These are phyloP conservation scores for Arachis monticola DNA, from an alignment of 331 rosid genomes.

Conservation along the genomic window DNA sequence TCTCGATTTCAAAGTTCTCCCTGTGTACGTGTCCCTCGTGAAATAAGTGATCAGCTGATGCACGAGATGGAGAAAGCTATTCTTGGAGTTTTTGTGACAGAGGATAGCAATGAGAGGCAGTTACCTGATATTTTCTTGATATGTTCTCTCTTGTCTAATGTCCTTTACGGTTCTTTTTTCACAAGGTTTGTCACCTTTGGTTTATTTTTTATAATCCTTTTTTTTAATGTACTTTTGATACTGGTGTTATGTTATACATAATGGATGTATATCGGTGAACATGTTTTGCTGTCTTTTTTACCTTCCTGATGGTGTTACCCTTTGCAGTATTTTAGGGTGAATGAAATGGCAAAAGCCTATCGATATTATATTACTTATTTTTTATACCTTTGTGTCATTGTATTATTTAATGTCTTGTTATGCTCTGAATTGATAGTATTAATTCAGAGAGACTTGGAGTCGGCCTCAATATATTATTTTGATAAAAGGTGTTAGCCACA, in stretches of 20 bases:
- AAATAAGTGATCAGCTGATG: constrained; percentile 69
- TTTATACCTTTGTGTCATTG: not conserved
- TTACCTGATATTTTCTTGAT: constrained; percentile 62
- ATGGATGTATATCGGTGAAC: constrained; percentile 27
- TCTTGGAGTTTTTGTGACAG: constrained; percentile 60
- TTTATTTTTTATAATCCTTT: constrained; percentile 20
- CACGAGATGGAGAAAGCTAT: constrained; percentile 73
- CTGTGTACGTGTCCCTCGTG: constrained; percentile 64
- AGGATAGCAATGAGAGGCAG: constrained; percentile 55
- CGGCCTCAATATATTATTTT: not conserved
- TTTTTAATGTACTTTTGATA: constrained; percentile 5
- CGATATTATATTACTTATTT: not conserved
- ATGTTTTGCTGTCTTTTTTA: not conserved
- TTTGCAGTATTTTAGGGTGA: not conserved
- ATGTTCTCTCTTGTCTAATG: constrained; percentile 75
- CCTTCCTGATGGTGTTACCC: not conserved
- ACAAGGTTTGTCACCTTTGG: constrained; percentile 59
- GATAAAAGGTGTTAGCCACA: not conserved
- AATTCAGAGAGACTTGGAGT: not conserved
- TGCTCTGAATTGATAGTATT: not conserved
- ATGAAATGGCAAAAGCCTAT: not conserved
- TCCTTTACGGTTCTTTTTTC: constrained; percentile 58
- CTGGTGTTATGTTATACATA: not conserved
- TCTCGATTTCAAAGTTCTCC: constrained; percentile 48
- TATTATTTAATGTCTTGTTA: not conserved